A percentile compares a stretch with the other conserved stretches of the same genome.
These are phyloP conservation scores for Akanthomyces lecanii DNA, from an alignment of 2,329 filamentous ascomycete species.

Conservation along the genomic window DNA sequence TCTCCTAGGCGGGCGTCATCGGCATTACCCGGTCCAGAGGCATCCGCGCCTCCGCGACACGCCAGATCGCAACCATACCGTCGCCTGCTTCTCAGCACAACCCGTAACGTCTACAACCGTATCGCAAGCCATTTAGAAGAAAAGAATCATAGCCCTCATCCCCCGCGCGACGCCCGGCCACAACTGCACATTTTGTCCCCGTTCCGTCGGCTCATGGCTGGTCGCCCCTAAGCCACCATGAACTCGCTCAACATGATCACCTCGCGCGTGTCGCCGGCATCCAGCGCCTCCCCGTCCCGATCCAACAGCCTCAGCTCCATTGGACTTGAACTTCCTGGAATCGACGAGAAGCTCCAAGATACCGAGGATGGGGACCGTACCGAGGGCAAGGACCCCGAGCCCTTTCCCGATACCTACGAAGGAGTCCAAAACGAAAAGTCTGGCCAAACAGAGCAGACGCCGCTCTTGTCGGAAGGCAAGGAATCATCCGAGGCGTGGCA, in stretches of 20 bases:
- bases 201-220: conserved; percentile 47
- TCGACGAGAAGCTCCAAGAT: conserved; percentile 35
- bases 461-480: conserved; percentile 45
- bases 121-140: not conserved
- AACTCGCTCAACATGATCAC: conserved; percentile 96
- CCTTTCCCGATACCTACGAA: conserved; percentile 34
- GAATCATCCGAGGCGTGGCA: conserved; percentile 43
- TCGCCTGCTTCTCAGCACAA: not conserved
- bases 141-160: not conserved
- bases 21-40: conserved; percentile 14
- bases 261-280: conserved; percentile 66
- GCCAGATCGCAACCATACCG: not conserved
- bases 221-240: conserved; percentile 60
- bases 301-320: conserved; percentile 58
- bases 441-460: conserved; percentile 58
- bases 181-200: conserved; percentile 2
- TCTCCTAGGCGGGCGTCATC: conserved; percentile 4
- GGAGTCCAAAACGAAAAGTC: conserved; percentile 36
- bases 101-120: not conserved
- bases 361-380: conserved; percentile 29
- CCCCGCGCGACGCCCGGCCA: not conserved
- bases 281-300: conserved; percentile 53
- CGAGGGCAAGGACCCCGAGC: conserved; percentile 32
- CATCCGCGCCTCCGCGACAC: conserved; percentile 16
- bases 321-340: conserved; percentile 42